Evolutionary conservation across 768 basidiomycete genomes (phyloP).

Genomic region (Cystobasidium onofrii): DNA sequence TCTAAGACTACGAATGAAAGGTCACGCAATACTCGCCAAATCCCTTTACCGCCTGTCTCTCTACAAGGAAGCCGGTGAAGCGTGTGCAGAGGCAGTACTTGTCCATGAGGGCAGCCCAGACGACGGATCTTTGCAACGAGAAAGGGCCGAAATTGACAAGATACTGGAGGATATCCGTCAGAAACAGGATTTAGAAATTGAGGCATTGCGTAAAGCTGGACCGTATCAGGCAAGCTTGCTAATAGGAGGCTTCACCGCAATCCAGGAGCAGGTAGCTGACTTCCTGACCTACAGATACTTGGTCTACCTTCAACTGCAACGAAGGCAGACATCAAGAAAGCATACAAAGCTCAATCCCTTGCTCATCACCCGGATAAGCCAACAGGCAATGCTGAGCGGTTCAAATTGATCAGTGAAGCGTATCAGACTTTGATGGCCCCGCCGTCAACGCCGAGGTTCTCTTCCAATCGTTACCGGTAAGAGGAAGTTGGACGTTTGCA

Average conservation of each 20-base stretch:
- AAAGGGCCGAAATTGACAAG: not conserved
- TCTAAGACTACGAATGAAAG: not conserved
- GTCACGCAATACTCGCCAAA: not conserved
- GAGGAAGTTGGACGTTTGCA: no score
- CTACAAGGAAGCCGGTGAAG: not conserved
- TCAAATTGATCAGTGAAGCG: slow-evolving; percentile 24
- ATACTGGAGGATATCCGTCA: not conserved
- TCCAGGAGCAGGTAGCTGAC: no score
- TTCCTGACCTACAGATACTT: slow-evolving; percentile 11
- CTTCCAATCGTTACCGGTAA: not conserved
- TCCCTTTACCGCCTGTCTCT: not conserved
- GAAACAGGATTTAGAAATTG: not conserved
- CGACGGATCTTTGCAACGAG: not conserved
- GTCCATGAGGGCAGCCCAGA: not conserved
- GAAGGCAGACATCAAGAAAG: slow-evolving; percentile 8
- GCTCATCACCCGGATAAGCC: slow-evolving; percentile 36
- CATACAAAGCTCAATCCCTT: slow-evolving; percentile 37
- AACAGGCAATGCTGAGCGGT: slow-evolving; percentile 17
- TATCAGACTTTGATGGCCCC: not conserved
- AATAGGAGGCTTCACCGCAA: not conserved
- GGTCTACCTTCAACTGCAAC: slow-evolving; percentile 1
- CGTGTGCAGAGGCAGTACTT: not conserved
- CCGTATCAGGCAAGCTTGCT: not conserved
- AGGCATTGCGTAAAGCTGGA: not conserved
- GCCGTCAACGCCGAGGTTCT: not conserved